Evolutionary conservation across 1,139 yeast genomes (phyloP), one percentile per base, ranked within the genome.

Genomic region (Saccharomyces pastorianus): DNA sequence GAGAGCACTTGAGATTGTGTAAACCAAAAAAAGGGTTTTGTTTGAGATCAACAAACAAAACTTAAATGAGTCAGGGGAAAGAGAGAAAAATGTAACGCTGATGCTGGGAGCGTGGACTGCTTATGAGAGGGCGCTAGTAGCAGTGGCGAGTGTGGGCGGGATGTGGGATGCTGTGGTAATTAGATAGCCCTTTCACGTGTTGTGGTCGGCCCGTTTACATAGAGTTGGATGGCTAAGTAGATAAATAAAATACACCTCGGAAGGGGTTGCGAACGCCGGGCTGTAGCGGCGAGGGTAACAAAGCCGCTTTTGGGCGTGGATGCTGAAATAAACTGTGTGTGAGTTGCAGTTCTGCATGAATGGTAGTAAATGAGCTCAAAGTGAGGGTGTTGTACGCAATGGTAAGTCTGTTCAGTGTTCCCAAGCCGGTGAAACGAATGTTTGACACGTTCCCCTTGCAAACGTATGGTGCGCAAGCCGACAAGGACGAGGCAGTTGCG

Each of bases 401-500:
- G 44, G 44, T 38, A 2, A 8, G 25, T 38, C 2, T 9, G 4
- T 38, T 38, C 6, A 38, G 25, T 38, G 52, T 54, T 11, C 58
- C 58, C 6, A 38, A 34, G 13, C 58, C 61, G 4, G 53, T 61
- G 13, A 57, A 56, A 46, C 25, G 47, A 13, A 17, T 60, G n/a
- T 61, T 61, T 47, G 58, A 57, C 25, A 48, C 54, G 25, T 57
- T 61, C 20, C 64, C 64, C 9, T 26, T 61, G 42, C 47, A 50
- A 25, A 49, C 52, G 6, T 59, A 56, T 46, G 52, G 44, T 7
- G 50, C 56, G 6, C 57, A 56, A 13, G 47, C 51, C 6, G 51
- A 49, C 34, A 47, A 42, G 7, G 61, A 59, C 50, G 47, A 38
- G 44, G n/a, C 44, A 11, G 44, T 38, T 9, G 6, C 44, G 9